Base-by-base conservation (phyloP, 208 protist species). In the Trypanosoma mega region DNA sequence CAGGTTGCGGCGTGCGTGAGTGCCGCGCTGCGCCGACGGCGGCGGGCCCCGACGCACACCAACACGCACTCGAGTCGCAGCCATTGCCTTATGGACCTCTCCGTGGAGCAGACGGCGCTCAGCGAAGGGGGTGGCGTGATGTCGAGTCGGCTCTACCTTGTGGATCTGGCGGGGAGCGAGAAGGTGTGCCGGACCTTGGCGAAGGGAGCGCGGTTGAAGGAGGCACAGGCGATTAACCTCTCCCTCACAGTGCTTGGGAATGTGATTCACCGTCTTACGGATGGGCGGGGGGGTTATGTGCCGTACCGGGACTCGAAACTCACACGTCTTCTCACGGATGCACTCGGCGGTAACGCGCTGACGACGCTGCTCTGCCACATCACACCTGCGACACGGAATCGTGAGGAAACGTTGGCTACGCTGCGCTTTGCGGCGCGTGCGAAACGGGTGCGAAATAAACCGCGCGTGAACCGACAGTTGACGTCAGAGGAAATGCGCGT, bases 121-220 rank as follows among this genome's bases (percentile, higher is more conserved):
- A 73, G 66, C 2, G 49, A 44, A 18, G 52, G 56, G 18, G 73
- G 78, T 1, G 36, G 53, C 21, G 21, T 27, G 33, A 72, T 68
- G 14, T 24, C 24, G 43, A 80, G 66, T 36, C 56, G 67, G 23
- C 67, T 97, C 2, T 76, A 77, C 45, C 65, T 95, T 24, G 82
- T 88, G 3, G 91, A 97, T 74, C 67, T 97, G 18, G 88, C 91
- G 4, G 91, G 91, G 6, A 86, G 71, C 54, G 91, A 97, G 63
- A 69, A 77, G 30, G 48, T 92, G 11, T 63, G 51, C 37, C 70
- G 71, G 43, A 81, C 79, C 21, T 33, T 78, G 30, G 81, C 72
- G 16, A 50, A 69, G 9, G 74, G 81, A 29, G 55, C 75, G 8
- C 53, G 67, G 11, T 62, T 82, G 23, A 61, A 63, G 54, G 77